Conservation (phyloP, 192 early-diverging fungal species). For the Mycoemilia scoparia region DNA sequence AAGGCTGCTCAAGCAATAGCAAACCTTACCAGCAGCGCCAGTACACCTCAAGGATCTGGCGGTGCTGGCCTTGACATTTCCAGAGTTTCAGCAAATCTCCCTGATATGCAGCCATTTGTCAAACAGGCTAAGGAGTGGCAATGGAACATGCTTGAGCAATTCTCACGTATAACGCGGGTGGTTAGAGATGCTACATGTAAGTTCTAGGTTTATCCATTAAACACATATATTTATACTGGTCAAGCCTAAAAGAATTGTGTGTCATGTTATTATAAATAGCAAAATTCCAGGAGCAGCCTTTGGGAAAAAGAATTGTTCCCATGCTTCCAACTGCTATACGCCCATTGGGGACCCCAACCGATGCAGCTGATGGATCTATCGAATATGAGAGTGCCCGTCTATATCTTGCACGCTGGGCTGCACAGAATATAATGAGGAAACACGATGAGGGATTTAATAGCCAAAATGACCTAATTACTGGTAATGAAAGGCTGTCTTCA, state of each 20-base stretch:
- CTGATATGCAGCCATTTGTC: constrained; percentile 27
- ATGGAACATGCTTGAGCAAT: constrained; percentile 57
- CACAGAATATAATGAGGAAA: constrained; percentile 30
- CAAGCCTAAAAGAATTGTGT: no score
- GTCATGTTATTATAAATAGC: no score
- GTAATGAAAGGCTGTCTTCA: not conserved
- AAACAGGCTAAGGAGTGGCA: constrained; percentile 42
- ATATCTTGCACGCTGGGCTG: constrained; percentile 65
- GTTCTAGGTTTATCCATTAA: not conserved
- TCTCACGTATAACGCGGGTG: constrained; percentile 56
- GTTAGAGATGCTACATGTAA: constrained; percentile 41
- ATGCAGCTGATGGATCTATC: constrained; percentile 35
- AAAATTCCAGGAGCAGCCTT: no score
- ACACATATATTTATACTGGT: not conserved
- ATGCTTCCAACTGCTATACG: not conserved
- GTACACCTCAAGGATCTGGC: no score
- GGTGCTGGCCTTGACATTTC: no score
- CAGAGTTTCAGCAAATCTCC: no score
- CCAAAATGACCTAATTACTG: constrained; percentile 12
- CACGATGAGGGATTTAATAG: constrained; percentile 27
- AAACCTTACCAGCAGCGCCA: no score
- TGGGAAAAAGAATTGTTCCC: no score
- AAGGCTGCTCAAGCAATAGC: no score
- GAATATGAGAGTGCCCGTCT: constrained; percentile 64
- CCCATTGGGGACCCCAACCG: constrained; percentile 14